Evolutionary conservation across 1,139 yeast genomes (phyloP).

Genomic region (Candida glucosophila): DNA sequence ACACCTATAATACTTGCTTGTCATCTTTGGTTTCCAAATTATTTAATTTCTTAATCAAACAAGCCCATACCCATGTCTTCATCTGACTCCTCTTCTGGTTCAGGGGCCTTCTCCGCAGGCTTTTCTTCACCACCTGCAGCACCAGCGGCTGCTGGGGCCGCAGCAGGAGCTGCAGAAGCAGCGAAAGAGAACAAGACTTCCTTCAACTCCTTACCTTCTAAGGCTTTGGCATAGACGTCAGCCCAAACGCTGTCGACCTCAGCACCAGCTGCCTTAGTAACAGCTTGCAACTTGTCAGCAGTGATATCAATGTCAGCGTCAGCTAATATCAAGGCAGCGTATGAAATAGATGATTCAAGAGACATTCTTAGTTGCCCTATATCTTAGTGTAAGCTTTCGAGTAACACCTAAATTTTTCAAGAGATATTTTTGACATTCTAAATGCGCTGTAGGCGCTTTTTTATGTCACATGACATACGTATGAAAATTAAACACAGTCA

Average conservation of each 20-base stretch:
- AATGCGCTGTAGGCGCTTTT: too few relatives aligned
- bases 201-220: conserved; percentile 69
- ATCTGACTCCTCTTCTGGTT: conserved; percentile 51
- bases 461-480: too few relatives aligned
- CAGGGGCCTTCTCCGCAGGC: conserved; percentile 49
- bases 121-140: conserved; percentile 52
- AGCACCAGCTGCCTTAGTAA: conserved; percentile 44
- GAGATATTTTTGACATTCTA: too few relatives aligned
- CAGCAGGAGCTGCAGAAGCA: conserved; percentile 57
- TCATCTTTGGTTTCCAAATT: too few relatives aligned
- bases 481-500: too few relatives aligned
- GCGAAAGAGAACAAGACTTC: conserved; percentile 70
- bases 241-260: conserved; percentile 62
- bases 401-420: too few relatives aligned
- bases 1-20: too few relatives aligned
- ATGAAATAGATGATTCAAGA: conserved; percentile 75
- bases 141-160: conserved; percentile 48
- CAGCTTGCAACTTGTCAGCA: conserved; percentile 65
- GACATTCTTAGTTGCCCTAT: too few relatives aligned
- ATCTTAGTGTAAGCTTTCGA: too few relatives aligned
- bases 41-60: conserved; percentile 64
- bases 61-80: conserved; percentile 83
- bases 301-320: conserved; percentile 77
- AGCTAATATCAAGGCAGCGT: conserved; percentile 84
- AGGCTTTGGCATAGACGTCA: conserved; percentile 74